Conservation (phyloP, 371 early-diverging fungal species). For the Amoeboaphelidium protococcarum region DNA sequence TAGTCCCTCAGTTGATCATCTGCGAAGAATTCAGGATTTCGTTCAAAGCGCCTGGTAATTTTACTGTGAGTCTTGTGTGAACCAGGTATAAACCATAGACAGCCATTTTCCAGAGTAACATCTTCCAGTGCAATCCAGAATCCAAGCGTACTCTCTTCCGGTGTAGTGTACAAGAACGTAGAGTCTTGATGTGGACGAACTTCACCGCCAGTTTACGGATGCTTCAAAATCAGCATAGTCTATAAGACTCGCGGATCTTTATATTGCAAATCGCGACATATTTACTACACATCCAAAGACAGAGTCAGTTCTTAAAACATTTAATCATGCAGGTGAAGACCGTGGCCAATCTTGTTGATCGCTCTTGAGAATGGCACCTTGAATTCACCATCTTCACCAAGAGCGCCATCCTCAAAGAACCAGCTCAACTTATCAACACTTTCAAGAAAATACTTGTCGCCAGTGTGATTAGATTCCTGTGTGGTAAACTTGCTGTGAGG, state of each 20-base stretch:
- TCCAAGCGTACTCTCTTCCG: slow-evolving; percentile 51
- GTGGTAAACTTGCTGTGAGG: slow-evolving; percentile 56
- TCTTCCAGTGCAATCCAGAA: slow-evolving; percentile 87
- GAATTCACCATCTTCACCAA: slow-evolving; percentile 22
- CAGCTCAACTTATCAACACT: slow-evolving; percentile 58
- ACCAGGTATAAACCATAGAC: slow-evolving; percentile 57
- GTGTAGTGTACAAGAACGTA: slow-evolving; percentile 65
- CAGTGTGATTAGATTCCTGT: slow-evolving; percentile 29
- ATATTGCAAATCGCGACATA: slow-evolving; percentile 19
- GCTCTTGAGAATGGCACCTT: slow-evolving; percentile 25
- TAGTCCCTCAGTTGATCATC: not conserved
- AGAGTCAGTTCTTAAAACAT: slow-evolving; percentile 35
- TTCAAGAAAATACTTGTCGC: slow-evolving; percentile 60
- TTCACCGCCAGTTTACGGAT: slow-evolving; percentile 6
- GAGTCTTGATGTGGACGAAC: slow-evolving; percentile 65
- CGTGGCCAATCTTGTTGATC: slow-evolving; percentile 84
- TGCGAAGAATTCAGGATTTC: slow-evolving; percentile 13
- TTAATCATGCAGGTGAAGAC: slow-evolving; percentile 49
- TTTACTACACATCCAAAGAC: slow-evolving; percentile 21
- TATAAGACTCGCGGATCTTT: slow-evolving; percentile 47
- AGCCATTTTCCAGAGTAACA: slow-evolving; percentile 61
- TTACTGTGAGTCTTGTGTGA: slow-evolving; percentile 42
- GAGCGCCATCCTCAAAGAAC: slow-evolving; percentile 65
- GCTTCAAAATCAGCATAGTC: slow-evolving; percentile 71
- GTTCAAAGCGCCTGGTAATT: slow-evolving; percentile 43